Conservation (phyloP, 257 asterid species). For the Petunia secreta region DNA sequence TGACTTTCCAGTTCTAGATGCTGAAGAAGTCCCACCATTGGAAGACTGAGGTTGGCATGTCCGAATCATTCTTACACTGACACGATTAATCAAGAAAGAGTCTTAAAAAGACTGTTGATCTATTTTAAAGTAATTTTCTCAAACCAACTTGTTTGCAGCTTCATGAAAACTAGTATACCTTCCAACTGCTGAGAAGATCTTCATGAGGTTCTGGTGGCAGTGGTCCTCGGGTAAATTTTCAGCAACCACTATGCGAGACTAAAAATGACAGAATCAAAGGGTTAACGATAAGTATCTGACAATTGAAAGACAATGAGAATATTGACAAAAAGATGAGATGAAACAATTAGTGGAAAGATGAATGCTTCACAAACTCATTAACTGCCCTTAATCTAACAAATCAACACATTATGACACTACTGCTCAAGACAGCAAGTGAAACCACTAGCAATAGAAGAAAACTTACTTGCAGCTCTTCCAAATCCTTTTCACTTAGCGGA, state of each 20-base stretch:
- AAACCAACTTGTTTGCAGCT: conserved; percentile 15
- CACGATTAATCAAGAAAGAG: conserved; percentile 25
- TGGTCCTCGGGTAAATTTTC: conserved; percentile 93
- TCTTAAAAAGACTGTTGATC: not conserved
- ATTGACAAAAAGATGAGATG: conserved; percentile 11
- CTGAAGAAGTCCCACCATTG: conserved; percentile 50
- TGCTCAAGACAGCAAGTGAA: not conserved
- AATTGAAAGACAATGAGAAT: not conserved
- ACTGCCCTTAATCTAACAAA: conserved; percentile 2
- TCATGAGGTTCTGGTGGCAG: conserved; percentile 91
- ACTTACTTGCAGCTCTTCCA: conserved; percentile 90
- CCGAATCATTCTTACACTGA: conserved; percentile 87
- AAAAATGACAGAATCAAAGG: not conserved
- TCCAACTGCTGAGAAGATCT: conserved; percentile 79
- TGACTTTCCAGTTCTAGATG: conserved; percentile 62
- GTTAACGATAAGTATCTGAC: not conserved
- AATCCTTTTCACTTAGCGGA: conserved; percentile 67
- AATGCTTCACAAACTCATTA: not conserved
- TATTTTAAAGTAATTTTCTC: no score
- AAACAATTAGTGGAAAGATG: not conserved
- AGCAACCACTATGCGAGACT: conserved; percentile 84
- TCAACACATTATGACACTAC: not conserved
- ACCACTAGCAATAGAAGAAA: not conserved
- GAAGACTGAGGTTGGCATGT: conserved; percentile 76
- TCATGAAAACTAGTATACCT: conserved; percentile 48